Base-by-base conservation (phyloP, 495 filamentous ascomycete species). In the Parmelia sp. region DNA sequence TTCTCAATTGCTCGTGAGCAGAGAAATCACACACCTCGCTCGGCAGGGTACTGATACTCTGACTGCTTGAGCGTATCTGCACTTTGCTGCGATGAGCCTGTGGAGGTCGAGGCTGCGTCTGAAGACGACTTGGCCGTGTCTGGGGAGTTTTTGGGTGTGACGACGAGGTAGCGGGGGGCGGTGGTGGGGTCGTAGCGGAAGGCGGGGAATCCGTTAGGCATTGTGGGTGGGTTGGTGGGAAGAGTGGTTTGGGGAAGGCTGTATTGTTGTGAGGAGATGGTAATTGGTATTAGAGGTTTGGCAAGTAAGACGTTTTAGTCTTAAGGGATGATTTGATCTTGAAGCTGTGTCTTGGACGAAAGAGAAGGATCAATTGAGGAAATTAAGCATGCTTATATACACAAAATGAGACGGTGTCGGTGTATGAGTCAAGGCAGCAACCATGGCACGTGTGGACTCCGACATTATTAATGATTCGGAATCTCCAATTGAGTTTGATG, bases 161-260 rank as follows among this genome's bases (percentile, higher is more conserved):
- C 21, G n/a, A 58, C 29, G 27, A 64, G 27, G 31, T 64, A 64
- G 33, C 44, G 53, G 9, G 62, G 62, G 17, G 37, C 62, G 15
- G 53, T 64, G 4, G 40, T 47, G 35, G 62, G 62, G 42, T 64
- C 56, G 55, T 36, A 56, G 4, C 62, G 62, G 40, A 64, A 64
- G 19, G 55, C 55, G 19, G 62, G 62, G 15, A 64, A 64, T 45
- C 62, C 62, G 62, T 57, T 58, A 51, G 62, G 62, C 62, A 64
- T 64, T 19, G 39, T 64, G 55, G 55, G n/a, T 19, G 62, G 49
- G 21, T n/a, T 42, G 47, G 25, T 59, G 37, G 35, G 14, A 29
- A 39, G 35, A 37, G 17, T 59, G 36, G 35, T 42, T 15, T 25
- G 31, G 15, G 31, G 3, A 21, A 25, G 10, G 60, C 11, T 15